Base-by-base conservation (phyloP, 805 yeast species). In the Wickerhamomyces hampshirensis region DNA sequence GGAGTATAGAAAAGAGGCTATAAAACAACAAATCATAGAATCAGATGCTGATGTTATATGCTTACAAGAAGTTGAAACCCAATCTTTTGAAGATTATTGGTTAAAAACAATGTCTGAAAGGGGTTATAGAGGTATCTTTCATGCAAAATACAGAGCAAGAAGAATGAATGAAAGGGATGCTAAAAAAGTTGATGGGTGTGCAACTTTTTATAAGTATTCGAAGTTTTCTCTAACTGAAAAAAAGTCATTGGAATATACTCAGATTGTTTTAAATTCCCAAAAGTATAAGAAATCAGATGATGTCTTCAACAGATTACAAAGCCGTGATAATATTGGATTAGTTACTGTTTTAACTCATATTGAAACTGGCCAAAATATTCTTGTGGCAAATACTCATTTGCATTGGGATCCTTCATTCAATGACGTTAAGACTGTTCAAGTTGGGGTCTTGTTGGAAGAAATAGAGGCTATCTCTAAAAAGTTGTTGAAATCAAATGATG, bases 401-500 rank as follows among this genome's bases (percentile, higher is more conserved):
- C 97, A 91, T 60, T 93, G 98, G 98, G 97, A 93, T 66, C 98
- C 98, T 4, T 86, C 84, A 33, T 85, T 80, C 56, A 86, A 86
- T 57, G 99, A 93, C 63, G 99, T 93, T 38, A 93, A 93, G 60
- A 78, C 97, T 3, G 82, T 93, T 64, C 98, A 93, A 66, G 93
- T 85, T 38, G 97, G 96, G 29, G 82, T 93, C 19, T 66, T 93
- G 45, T 64, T 93, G 51, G 97, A 91, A 51, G 96, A 93, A 61
- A 62, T 94, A 54, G 93, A 86, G 55, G 64, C 65, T 6, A 60
- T 85, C 32, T 63, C 79, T 29, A 77, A 75, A 53, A 43, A 40
- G 33, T 26, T 36, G 11, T 33, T 42, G 39, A 57, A 35, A 63
- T 68, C 51, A 59, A 66, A 33, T 44, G 61, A 42, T 18, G 68